Evolutionary conservation across 768 basidiomycete genomes (phyloP).

Genomic region (Hypsizygus marmoreus): DNA sequence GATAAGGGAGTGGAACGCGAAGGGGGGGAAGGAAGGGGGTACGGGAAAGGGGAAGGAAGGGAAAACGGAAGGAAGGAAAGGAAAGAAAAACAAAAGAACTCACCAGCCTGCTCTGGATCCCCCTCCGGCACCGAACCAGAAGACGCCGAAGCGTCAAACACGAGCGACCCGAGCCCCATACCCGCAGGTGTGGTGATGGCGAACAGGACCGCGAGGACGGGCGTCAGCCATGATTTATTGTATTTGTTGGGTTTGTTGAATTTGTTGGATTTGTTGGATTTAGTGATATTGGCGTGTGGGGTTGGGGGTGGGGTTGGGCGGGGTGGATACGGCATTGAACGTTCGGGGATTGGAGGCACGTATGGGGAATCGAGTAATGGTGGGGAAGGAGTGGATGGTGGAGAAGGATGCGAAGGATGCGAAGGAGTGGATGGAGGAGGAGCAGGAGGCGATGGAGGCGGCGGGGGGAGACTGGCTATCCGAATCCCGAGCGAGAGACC

Average conservation of each 20-base stretch:
- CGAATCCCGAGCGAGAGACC: slow-evolving; percentile 83
- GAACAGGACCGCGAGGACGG: slow-evolving; percentile 60
- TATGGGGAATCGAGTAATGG: background rate
- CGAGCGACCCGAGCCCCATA: slow-evolving; percentile 58
- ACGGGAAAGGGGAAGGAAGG: too few species aligned
- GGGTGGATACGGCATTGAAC: too few species aligned
- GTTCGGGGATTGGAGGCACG: too few species aligned
- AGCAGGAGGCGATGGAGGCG: slow-evolving; percentile 5
- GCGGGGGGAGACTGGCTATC: slow-evolving; percentile 65
- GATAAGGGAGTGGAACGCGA: too few species aligned
- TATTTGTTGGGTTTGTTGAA: too few species aligned
- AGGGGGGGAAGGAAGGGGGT: too few species aligned
- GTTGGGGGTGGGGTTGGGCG: too few species aligned
- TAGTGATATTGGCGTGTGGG: too few species aligned
- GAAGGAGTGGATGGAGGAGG: slow-evolving; percentile 6
- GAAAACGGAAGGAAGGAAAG: slow-evolving; percentile 8
- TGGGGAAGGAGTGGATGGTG: background rate
- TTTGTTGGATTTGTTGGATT: too few species aligned
- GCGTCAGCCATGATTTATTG: slow-evolving; percentile 42
- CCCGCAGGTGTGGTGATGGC: slow-evolving; percentile 75
- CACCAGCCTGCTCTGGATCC: slow-evolving; percentile 19
- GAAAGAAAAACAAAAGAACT: slow-evolving; percentile 13
- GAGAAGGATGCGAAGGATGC: slow-evolving; percentile 9
- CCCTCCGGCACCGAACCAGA: slow-evolving; percentile 18
- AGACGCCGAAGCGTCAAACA: slow-evolving; percentile 36